These are phyloP conservation scores for Leptographium flavum DNA, from an alignment of 2,329 filamentous ascomycete species.

Conservation along the genomic window DNA sequence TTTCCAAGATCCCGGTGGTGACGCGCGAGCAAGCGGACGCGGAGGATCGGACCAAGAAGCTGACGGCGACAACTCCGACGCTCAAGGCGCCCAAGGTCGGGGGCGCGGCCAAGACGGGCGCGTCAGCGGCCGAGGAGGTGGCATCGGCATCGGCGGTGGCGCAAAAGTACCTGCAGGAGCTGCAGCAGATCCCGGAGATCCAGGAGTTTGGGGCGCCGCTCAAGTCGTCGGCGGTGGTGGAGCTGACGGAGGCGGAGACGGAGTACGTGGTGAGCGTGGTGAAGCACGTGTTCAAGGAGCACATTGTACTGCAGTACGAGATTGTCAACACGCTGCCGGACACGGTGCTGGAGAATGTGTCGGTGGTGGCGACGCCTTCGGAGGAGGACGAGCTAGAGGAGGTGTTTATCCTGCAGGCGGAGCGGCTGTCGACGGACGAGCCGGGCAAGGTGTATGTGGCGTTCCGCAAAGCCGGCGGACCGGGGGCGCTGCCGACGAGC, in stretches of 20 bases:
- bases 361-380: conserved; percentile 62
- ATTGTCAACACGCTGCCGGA: conserved; percentile 94
- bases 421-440: conserved; percentile 69
- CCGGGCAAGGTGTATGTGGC: conserved; percentile 91
- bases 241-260: conserved; percentile 92
- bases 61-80: conserved; percentile 80
- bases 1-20: conserved; percentile 80
- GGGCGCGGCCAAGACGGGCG: conserved; percentile 54
- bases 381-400: conserved; percentile 79
- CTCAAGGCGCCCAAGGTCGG: conserved; percentile 79
- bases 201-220: conserved; percentile 78
- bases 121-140: conserved; percentile 53
- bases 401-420: conserved; percentile 83
- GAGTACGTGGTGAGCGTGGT: conserved; percentile 90
- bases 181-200: conserved; percentile 82
- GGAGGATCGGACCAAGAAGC: conserved; percentile 93
- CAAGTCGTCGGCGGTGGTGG: conserved; percentile 75
- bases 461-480: conserved; percentile 71
- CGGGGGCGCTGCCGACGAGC: conserved; percentile 60
- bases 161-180: conserved; percentile 78
- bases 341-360: conserved; percentile 80
- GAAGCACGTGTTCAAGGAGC: conserved; percentile 97
- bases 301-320: conserved; percentile 90
- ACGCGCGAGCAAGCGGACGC: conserved; percentile 92
- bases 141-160: conserved; percentile 66